Evolutionary conservation across 352 stramenopile genomes (phyloP).

Genomic region (Phytophthora pisi): DNA sequence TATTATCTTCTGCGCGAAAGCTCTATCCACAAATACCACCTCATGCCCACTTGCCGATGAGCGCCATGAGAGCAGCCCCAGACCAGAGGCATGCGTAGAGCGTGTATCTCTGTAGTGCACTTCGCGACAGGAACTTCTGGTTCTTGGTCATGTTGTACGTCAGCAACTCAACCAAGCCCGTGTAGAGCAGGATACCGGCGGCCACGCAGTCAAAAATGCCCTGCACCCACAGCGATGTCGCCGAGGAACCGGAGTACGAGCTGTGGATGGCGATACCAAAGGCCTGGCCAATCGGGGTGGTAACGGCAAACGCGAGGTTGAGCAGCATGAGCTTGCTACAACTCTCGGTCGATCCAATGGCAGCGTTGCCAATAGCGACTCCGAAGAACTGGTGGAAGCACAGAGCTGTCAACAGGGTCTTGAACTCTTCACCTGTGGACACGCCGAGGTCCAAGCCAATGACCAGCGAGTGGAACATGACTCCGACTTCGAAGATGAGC

Average conservation of each 20-base stretch:
- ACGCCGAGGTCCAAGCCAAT: constrained; percentile 69
- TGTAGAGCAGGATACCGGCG: constrained; percentile 74
- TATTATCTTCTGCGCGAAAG: not conserved
- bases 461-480: constrained; percentile 74
- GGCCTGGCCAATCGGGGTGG: constrained; percentile 55
- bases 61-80: constrained; percentile 57
- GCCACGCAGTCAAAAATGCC: constrained; percentile 69
- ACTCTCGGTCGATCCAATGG: constrained; percentile 42
- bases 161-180: constrained; percentile 64
- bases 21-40: not conserved
- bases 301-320: constrained; percentile 59
- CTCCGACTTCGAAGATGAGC: constrained; percentile 57
- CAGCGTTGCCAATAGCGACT: constrained; percentile 56
- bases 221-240: constrained; percentile 58
- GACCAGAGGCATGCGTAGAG: constrained; percentile 57
- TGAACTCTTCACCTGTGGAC: constrained; percentile 53
- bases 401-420: constrained; percentile 61
- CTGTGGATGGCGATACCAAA: constrained; percentile 63
- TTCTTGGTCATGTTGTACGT: constrained; percentile 79
- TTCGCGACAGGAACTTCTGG: constrained; percentile 51
- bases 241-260: constrained; percentile 55
- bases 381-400: constrained; percentile 84
- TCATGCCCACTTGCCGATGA: constrained; percentile 74
- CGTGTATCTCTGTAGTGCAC: constrained; percentile 35
- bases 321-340: constrained; percentile 48